Conservation (phyloP, 805 yeast genomes). For the Saccharomycopsis vini region DNA sequence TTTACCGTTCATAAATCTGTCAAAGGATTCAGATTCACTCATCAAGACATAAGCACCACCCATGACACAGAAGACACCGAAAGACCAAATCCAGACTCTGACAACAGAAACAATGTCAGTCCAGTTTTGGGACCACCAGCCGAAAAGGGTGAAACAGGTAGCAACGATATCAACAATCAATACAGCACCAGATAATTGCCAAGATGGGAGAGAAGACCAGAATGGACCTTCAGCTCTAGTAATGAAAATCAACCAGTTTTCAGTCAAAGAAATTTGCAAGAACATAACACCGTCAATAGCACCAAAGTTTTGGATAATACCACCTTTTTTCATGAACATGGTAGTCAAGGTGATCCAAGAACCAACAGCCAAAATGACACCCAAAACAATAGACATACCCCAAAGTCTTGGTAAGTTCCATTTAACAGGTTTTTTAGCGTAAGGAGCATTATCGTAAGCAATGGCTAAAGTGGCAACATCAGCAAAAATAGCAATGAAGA, state of each 20-base stretch:
- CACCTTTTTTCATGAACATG: conserved; percentile 83
- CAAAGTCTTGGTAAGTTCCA: conserved; percentile 96
- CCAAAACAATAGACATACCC: conserved; percentile 91
- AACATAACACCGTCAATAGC: conserved; percentile 85
- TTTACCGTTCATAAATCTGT: conserved; percentile 79
- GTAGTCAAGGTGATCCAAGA: conserved; percentile 94
- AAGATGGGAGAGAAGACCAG: conserved; percentile 94
- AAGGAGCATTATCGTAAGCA: conserved; percentile 97
- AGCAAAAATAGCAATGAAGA: conserved; percentile 94
- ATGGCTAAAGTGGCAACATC: conserved; percentile 95
- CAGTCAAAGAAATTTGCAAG: conserved; percentile 90
- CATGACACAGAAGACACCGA: conserved; percentile 93
- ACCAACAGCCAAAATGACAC: conserved; percentile 79
- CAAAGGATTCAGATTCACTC: conserved; percentile 74
- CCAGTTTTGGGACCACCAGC: conserved; percentile 98
- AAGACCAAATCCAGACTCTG: conserved; percentile 91
- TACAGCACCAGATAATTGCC: conserved; percentile 96
- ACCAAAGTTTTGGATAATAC: conserved; percentile 95
- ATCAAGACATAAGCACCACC: conserved; percentile 95
- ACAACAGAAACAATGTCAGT: conserved; percentile 91
- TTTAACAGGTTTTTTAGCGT: conserved; percentile 85
- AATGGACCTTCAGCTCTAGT: conserved; percentile 97
- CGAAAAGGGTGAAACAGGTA: conserved; percentile 86
- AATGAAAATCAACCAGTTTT: conserved; percentile 94
- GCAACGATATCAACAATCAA: conserved; percentile 83